Evolutionary conservation across 2,329 filamentous ascomycete genomes (phyloP).

Genomic region (Trichoderma cornu-damae): DNA sequence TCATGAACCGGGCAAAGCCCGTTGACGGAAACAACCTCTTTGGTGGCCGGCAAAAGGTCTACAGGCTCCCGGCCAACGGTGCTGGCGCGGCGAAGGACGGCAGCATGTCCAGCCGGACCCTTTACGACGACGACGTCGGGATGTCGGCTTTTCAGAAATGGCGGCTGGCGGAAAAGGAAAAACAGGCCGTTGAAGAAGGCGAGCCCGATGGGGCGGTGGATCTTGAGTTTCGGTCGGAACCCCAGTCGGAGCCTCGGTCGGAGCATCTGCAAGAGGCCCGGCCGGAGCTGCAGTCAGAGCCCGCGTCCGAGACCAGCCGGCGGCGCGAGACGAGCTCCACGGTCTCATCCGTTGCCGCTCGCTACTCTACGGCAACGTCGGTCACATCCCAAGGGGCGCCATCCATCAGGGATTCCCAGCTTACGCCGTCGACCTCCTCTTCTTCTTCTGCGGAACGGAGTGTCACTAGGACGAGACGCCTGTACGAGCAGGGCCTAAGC

Average conservation of each 20-base stretch:
- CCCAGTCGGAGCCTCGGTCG: constrained; percentile 51
- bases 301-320: constrained; percentile 60
- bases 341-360: constrained; percentile 58
- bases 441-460: constrained; percentile 53
- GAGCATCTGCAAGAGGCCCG: constrained; percentile 1
- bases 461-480: constrained; percentile 63
- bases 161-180: constrained; percentile 57
- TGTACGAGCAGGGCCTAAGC: constrained; percentile 79
- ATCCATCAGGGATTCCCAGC: constrained; percentile 48
- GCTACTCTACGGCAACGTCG: constrained; percentile 83
- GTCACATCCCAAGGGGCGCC: constrained; percentile 62
- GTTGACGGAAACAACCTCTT: constrained; percentile 90
- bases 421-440: constrained; percentile 36
- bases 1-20: constrained; percentile 81
- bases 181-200: constrained; percentile 38
- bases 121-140: constrained; percentile 85
- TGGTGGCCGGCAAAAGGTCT: constrained; percentile 92
- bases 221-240: constrained; percentile 34
- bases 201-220: constrained; percentile 33
- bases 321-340: constrained; percentile 86
- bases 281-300: constrained; percentile 33
- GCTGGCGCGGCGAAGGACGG: constrained; percentile 38
- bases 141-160: constrained; percentile 79
- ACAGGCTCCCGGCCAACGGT: constrained; percentile 64
- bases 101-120: constrained; percentile 59